These are phyloP conservation scores for Penstemon davidsonii DNA, from an alignment of 257 asterid genomes.

Conservation along the genomic window DNA sequence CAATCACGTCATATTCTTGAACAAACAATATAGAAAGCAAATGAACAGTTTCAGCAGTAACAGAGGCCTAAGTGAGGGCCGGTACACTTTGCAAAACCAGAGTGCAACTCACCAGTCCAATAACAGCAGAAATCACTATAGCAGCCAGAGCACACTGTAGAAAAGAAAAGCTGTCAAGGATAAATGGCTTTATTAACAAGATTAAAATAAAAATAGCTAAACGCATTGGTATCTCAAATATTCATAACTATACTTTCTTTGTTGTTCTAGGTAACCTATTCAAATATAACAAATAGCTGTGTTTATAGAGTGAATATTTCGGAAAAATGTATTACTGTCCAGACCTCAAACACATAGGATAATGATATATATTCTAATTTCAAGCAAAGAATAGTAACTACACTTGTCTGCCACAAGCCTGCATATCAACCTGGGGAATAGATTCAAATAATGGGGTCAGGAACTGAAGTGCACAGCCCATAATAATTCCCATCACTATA, in stretches of 20 bases:
- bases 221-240: constrained; percentile 21
- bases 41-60: constrained; percentile 3
- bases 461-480: constrained; percentile 94
- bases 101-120: constrained; percentile 81
- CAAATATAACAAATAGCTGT: constrained; percentile 17
- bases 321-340: constrained; percentile 3
- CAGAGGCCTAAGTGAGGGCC: background rate
- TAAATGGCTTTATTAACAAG: constrained; percentile 20
- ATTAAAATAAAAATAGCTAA: constrained; percentile 20
- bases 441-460: constrained; percentile 87
- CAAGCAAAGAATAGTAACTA: constrained; percentile 22
- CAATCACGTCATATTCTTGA: background rate
- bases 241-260: constrained; percentile 13
- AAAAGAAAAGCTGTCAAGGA: constrained; percentile 21
- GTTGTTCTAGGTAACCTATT: constrained; percentile 10
- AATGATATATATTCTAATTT: constrained; percentile 6
- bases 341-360: constrained; percentile 6
- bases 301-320: constrained; percentile 15
- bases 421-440: constrained; percentile 81
- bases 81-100: constrained; percentile 10
- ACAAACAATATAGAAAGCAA: constrained; percentile 10
- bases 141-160: constrained; percentile 91
- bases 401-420: constrained; percentile 16
- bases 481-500: constrained; percentile 85
- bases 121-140: constrained; percentile 93